Conservation (phyloP, 306 rosid genomes). For the Styphnolobium japonicum region DNA sequence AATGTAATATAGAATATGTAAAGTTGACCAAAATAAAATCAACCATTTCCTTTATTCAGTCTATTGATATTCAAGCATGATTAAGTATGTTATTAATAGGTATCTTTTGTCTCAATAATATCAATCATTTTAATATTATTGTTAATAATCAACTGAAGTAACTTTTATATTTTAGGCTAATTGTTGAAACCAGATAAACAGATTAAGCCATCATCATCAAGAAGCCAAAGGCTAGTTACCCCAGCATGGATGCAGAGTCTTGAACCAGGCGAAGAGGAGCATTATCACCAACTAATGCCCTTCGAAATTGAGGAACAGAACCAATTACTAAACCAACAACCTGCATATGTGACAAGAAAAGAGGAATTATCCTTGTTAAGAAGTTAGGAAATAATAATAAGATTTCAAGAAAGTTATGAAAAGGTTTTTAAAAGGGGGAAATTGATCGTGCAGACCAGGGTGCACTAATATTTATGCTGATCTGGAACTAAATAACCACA, state of each 20-base stretch:
- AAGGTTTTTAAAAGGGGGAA: too few relatives aligned
- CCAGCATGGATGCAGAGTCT: conserved; percentile 27
- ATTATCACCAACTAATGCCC: conserved; percentile 18
- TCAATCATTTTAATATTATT: too few relatives aligned
- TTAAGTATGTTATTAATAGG: neutral
- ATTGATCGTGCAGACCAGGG: too few relatives aligned
- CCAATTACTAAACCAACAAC: conserved; percentile 33
- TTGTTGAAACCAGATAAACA: neutral
- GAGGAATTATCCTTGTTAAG: neutral
- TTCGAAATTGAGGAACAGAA: conserved; percentile 29
- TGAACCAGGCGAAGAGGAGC: conserved; percentile 34
- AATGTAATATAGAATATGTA: neutral
- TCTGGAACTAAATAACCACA: too few relatives aligned
- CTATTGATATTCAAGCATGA: neutral
- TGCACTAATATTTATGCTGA: too few relatives aligned
- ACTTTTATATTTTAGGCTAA: neutral
- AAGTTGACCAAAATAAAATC: too few relatives aligned
- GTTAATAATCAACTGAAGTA: neutral
- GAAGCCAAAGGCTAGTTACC: conserved; percentile 17
- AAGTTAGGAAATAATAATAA: neutral
- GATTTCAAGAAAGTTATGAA: neutral
- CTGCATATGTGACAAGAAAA: conserved; percentile 16
- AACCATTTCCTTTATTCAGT: neutral
- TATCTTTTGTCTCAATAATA: neutral
- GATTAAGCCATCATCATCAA: neutral